These are phyloP conservation scores for Lachancea waltii DNA, from an alignment of 805 yeast species.

Conservation along the genomic window DNA sequence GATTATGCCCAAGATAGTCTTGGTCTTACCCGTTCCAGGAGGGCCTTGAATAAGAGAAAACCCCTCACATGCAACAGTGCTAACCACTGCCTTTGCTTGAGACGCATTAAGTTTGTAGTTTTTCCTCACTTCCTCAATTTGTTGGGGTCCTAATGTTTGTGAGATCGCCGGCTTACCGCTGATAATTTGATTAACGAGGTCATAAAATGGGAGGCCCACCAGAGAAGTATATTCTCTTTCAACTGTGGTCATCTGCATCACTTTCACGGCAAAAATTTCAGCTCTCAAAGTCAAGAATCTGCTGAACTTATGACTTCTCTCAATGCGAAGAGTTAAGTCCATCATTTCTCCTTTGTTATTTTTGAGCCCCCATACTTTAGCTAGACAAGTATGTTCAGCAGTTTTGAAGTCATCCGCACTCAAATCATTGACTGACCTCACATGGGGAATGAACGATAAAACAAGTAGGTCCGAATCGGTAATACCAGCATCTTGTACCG, in stretches of 20 bases:
- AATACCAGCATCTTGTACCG: slow-evolving; percentile 45
- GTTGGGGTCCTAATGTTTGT: slow-evolving; percentile 27
- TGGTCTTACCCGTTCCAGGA: slow-evolving; percentile 99
- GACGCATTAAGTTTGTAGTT: slow-evolving; percentile 69
- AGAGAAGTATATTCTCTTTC: slow-evolving; percentile 90
- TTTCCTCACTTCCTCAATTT: slow-evolving; percentile 38
- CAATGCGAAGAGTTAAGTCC: slow-evolving; percentile 70
- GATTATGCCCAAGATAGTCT: slow-evolving; percentile 86
- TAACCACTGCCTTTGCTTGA: slow-evolving; percentile 84
- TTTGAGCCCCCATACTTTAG: slow-evolving; percentile 71
- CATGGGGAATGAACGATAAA: slow-evolving; percentile 46
- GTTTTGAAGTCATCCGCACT: slow-evolving; percentile 32
- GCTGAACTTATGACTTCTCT: slow-evolving; percentile 40
- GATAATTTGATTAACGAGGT: slow-evolving; percentile 59
- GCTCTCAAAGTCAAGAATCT: slow-evolving; percentile 55
- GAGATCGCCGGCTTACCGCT: slow-evolving; percentile 49
- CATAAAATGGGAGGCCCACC: slow-evolving; percentile 76
- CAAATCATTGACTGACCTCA: slow-evolving; percentile 21
- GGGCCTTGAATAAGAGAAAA: slow-evolving; percentile 96
- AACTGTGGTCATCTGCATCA: slow-evolving; percentile 82
- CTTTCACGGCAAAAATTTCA: slow-evolving; percentile 58
- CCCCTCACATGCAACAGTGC: slow-evolving; percentile 61
- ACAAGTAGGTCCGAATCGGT: slow-evolving; percentile 74
- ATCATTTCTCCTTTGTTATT: slow-evolving; percentile 54
- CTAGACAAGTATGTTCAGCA: slow-evolving; percentile 55